Base-by-base conservation (phyloP, 2,329 filamentous ascomycete species). In the Penicillium expansum region DNA sequence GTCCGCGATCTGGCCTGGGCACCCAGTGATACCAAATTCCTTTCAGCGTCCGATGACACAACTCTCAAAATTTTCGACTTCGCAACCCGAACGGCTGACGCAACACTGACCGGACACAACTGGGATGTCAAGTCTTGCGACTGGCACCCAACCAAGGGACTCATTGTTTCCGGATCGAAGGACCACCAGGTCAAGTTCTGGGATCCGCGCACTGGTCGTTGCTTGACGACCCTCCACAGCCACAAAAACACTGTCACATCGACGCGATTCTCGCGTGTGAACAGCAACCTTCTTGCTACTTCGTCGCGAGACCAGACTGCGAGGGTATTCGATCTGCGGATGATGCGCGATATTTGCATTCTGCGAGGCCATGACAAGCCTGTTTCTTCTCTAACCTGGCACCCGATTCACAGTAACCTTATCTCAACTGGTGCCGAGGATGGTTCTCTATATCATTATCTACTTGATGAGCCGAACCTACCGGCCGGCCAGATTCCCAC, bases 91-190 rank as follows among this genome's bases (percentile, higher is more conserved):
- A 83, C 86, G 24, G 90, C 92, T 72, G 92, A 97, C 69, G 88
- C 88, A 0, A 88, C 89, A 11, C 78, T 99, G 38, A 89, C 88
- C 38, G 94, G 94, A n/a, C 94, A 99, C 74, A 91, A 92, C 62
- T 99, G 94, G 94, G 94, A 99, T 71, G 92, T 91, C 20, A 97
- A 97, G 75, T 91, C 87, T 52, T 95, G 95, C 56, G 93, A 99
- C 72, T 99, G 94, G 94, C 94, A 99, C 77, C 92, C 93, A 1
- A 90, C 88, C 20, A 97, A 97, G 77, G 94, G 94, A 1, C 78
- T 99, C 5, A 83, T 99, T 32, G 93, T 96, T 4, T 97, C 94
- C 0, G 94, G 94, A 37, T 97, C 93, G 11, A 99, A 99, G 77
- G 94, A 99, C 70, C 93, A 99, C 74, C 81, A 96, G 60, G 91